Evolutionary conservation across 345 rosid species (phyloP), one percentile per base, ranked within the genome.

Genomic region (Erucastrum elatum): DNA sequence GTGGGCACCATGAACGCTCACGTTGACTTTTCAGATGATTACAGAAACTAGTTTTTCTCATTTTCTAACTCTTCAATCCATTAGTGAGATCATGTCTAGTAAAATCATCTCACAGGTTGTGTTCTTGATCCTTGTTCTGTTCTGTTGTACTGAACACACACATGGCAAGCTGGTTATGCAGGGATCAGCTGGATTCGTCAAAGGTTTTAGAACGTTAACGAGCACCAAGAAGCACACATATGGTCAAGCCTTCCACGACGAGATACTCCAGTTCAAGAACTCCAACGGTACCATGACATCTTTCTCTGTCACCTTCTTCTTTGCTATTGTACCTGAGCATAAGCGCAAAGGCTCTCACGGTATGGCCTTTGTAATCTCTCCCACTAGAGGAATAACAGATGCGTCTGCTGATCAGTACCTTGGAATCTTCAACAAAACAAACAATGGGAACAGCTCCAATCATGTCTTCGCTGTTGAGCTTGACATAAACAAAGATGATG

Each of bases 301-400:
- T 72, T 91, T 94, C 70, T 94, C 98, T 0, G 56, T 90, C 8
- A 82, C 90, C 33, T 90, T 94, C 76, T 93, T 86, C 58, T 89
- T 94, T 46, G 90, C 97, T 12, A 85, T 88, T 1, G 79, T 64
- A 4, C 90, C 94, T 3, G 84, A 88, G 85, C 71, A 85, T 58
- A 77, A 72, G 13, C 13, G 56, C 72, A 86, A 82, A 13, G 94
- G 97, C n/a, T 88, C 94, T 39, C 97, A 94, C 44, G 98, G 98
- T 37, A 66, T 94, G 65, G 96, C 90, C 51, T 90, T 94, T 46
- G 77, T 92, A 26, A 74, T 94, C 72, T 87, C 97, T 2, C 74
- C 90, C 25, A 75, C 90, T 0, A 84, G 79, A 66, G 84, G 86
- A 7, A n/a, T 84, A 29, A 81, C 79, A 0, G 82, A 83, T 0